Conservation (phyloP, 2,329 filamentous ascomycete species). For the Diplocarpon rosae region DNA sequence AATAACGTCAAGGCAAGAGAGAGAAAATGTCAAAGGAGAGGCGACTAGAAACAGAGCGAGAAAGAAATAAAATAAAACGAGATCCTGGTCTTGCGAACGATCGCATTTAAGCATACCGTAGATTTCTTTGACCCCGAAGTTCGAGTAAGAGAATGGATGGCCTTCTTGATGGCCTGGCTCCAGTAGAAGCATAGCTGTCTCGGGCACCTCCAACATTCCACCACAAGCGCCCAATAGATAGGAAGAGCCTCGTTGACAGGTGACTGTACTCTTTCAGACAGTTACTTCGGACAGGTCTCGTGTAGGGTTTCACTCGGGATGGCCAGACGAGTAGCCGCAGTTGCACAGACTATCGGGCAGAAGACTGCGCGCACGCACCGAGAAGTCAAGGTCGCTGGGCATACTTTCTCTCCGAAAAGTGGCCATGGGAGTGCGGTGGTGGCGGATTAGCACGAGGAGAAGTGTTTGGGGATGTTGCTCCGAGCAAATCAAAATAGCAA, state of each 20-base stretch:
- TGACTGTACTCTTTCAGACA: background rate
- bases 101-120: background rate
- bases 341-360: background rate
- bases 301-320: background rate
- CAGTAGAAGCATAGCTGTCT: background rate
- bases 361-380: background rate
- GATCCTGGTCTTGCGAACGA: background rate
- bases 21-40: background rate
- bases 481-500: background rate
- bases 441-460: background rate
- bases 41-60: background rate
- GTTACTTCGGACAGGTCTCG: background rate
- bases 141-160: background rate
- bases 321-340: slow-evolving; percentile 2
- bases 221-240: background rate
- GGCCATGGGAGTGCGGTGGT: background rate
- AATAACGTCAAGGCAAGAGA: background rate
- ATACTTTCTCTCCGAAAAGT: background rate
- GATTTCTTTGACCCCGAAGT: background rate
- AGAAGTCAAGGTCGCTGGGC: background rate
- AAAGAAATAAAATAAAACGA: background rate
- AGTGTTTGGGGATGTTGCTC: background rate
- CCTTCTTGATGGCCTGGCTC: background rate
- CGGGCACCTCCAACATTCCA: background rate
- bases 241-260: background rate